Base-by-base conservation (phyloP, 345 rosid genomes). In the Brassica rapa region DNA sequence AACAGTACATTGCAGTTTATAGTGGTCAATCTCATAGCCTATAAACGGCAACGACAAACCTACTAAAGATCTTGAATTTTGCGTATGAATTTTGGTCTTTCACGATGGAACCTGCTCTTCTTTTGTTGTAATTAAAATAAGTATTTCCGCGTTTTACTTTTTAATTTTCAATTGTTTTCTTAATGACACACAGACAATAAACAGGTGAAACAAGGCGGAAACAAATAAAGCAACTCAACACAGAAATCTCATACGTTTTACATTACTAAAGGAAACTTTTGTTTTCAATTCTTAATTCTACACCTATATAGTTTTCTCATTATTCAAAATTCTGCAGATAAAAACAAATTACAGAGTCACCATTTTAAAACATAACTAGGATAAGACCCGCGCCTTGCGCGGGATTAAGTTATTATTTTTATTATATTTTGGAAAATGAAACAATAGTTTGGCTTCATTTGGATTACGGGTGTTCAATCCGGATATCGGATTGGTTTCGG, bases 31-130 rank as follows among this genome's bases (percentile, higher is more conserved):
- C 72, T 60, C 77, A 32, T 33, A 72, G 51, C 77, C 77, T 72
- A 78, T 60, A 66, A 78, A 78, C 69, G 73, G 69, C 63, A 78
- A 72, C 53, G 73, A 78, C 77, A 78, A 29, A 60, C 72, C 81
- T 78, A 65, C 10, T 70, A 70, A 51, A 35, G 16, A 66, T 66
- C 62, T 71, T 57, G 27, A 57, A 30, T 51, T 57, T 72, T 61
- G 64, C 30, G 16, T 61, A 24, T 73, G 77, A 72, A 39, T 70
- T 64, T 63, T 53, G 81, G 75, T 70, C 55, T 14, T 49, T 14
- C 76, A 77, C 66, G 71, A 70, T 62, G 66, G 30, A 70, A 70
- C 49, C 59, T 29, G 25, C 67, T 57, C 62, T 43, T 59, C 33
- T 12, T 32, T 76, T 30, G 14, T 57, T 14, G 64, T 27, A 57